A percentile compares a stretch with the other conserved stretches of the same genome.
Conservation (phyloP, 2,329 filamentous ascomycete species). For the Talaromyces sp. region DNA sequence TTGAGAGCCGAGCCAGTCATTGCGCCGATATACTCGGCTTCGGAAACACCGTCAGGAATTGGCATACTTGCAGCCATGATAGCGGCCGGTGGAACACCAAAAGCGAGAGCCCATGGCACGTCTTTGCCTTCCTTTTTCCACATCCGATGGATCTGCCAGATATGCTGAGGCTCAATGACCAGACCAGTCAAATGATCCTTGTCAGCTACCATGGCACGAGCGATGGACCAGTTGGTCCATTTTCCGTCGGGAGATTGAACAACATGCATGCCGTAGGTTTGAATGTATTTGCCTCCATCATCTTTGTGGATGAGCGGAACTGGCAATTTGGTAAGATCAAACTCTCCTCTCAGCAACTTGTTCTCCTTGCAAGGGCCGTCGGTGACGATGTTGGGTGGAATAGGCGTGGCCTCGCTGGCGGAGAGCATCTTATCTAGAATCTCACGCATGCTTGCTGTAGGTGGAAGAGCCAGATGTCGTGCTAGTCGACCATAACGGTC, state of each 20-base stretch:
- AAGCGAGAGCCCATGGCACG: constrained; percentile 34
- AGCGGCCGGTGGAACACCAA: constrained; percentile 48
- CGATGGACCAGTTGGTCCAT: background rate
- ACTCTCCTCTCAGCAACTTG: background rate
- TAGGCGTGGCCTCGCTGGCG: background rate
- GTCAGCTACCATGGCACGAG: background rate
- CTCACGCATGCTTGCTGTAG: background rate
- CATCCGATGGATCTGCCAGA: background rate
- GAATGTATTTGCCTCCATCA: background rate
- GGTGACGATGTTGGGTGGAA: background rate
- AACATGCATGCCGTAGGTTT: background rate
- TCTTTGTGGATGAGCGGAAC: background rate
- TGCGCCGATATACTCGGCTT: constrained; percentile 45
- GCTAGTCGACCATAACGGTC: background rate
- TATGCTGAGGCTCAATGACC: background rate
- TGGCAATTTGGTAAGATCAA: background rate
- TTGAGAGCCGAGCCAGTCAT: background rate
- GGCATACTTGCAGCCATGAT: constrained; percentile 51
- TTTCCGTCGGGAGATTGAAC: background rate
- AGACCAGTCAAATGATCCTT: background rate
- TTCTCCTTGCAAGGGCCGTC: background rate
- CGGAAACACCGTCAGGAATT: constrained; percentile 48
- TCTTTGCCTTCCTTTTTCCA: background rate
- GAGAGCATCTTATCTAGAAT: background rate
- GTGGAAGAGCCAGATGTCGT: background rate